Base-by-base conservation (phyloP, 352 stramenopile genomes). In the Blastocystis sp. region DNA sequence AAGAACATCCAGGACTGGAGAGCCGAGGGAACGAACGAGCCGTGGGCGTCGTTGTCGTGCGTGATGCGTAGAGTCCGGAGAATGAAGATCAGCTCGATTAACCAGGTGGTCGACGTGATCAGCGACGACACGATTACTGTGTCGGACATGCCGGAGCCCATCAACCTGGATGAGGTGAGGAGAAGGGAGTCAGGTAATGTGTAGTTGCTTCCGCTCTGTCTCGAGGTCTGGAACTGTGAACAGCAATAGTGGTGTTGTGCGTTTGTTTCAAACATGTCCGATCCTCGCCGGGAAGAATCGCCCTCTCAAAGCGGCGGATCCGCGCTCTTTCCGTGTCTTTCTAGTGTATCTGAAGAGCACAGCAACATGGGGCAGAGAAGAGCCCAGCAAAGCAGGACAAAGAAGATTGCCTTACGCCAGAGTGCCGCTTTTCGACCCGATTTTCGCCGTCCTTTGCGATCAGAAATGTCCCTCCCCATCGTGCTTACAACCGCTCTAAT, bases 191-290 rank as follows among this genome's bases (percentile, higher is more conserved):
- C 3, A 3, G 45, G 29, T 67, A 3, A 67, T 60, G 35, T 51
- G n/a, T 85, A 85, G 74, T 69, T 85, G 37, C 61, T 85, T n/a
- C 74, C 74, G n/a, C 37, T 85, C 13, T 85, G 74, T 69, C 12
- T 33, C 10, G 74, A 85, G n/a, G 55, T 69, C 16, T 85, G 74
- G 74, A 85, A 85, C 26, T 62, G 41, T n/a, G 24, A 66, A 31
- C 29, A n/a, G 0, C 67, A 85, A 35, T 29, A 59, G 10, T 81
- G 29, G 24, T 19, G 29, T 4, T 0, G 33, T 26, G 35, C 70
- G 74, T 85, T 85, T 67, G 50, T 69, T 85, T n/a, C 9, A 62
- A 80, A 39, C 66, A 59, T 24, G n/a, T n/a, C n/a, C n/a, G n/a
- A n/a, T n/a, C n/a, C n/a, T n/a, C n/a, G n/a, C n/a, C n/a, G n/a